Percentiles rank a stretch among this genome's conserved stretches.
Conservation (phyloP, 1,139 yeast genomes). For the Sugiyamaella novakii region DNA sequence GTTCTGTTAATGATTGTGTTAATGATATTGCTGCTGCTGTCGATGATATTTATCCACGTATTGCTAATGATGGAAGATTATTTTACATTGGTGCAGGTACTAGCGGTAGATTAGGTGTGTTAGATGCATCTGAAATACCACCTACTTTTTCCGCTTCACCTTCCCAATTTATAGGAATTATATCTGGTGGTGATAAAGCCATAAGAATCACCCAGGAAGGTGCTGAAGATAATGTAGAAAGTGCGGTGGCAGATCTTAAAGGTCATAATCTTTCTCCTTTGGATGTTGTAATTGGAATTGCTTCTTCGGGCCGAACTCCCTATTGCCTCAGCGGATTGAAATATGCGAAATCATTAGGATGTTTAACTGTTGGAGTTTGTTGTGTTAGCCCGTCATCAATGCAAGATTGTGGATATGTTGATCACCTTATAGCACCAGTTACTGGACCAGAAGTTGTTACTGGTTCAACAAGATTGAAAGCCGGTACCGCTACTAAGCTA, state of each 20-base stretch:
- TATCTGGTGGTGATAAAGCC: constrained; percentile 41
- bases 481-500: constrained; percentile 38
- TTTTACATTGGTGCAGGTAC: constrained; percentile 41
- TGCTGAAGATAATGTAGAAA: constrained; percentile 35
- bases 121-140: constrained; percentile 42
- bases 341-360: constrained; percentile 31
- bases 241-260: constrained; percentile 27
- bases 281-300: constrained; percentile 37
- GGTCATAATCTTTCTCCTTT: constrained; percentile 25
- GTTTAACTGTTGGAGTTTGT: constrained; percentile 34
- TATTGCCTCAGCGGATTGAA: constrained; percentile 33
- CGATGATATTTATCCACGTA: constrained; percentile 36
- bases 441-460: constrained; percentile 37
- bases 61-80: constrained; percentile 35
- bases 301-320: constrained; percentile 39
- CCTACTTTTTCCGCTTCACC: constrained; percentile 40
- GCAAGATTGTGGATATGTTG: constrained; percentile 25
- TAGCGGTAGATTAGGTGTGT: constrained; percentile 36
- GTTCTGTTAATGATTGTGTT: constrained; percentile 29
- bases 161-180: constrained; percentile 38
- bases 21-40: constrained; percentile 33
- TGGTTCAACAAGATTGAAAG: constrained; percentile 37
- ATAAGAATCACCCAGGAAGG: constrained; percentile 39
- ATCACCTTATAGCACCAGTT: constrained; percentile 32
- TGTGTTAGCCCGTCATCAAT: constrained; percentile 33